Percentiles rank a stretch among this genome's conserved stretches.
phyloP scores from a whole-genome alignment of 441 rosid species.

The Aleurites moluccanus region DNA sequence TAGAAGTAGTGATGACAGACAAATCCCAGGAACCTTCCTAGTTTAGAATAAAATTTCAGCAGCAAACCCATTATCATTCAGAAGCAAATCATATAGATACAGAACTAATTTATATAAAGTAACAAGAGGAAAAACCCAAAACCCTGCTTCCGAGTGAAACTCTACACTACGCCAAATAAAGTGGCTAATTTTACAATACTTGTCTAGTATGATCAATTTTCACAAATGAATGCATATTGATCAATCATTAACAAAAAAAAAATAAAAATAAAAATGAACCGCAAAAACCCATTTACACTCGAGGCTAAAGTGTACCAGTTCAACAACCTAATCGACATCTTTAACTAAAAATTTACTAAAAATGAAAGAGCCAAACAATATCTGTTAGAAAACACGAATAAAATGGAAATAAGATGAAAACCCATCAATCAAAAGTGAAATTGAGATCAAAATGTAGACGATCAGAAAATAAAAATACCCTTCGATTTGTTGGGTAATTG shows the following conservation, averaged over 20 bases:
- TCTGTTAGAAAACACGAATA: no score
- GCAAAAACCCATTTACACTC: constrained; percentile 3
- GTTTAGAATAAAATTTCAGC: not conserved
- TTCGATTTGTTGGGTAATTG: constrained; percentile 36
- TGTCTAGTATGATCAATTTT: not conserved
- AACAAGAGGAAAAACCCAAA: not conserved
- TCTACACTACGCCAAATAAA: not conserved
- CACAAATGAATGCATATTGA: not conserved
- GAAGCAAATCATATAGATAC: not conserved
- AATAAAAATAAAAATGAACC: not conserved
- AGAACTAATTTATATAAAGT: not conserved
- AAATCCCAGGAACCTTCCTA: not conserved
- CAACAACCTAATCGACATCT: no score
- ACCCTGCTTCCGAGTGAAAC: not conserved
- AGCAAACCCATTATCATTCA: not conserved
- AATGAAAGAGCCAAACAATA: no score
- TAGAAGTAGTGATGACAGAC: not conserved
- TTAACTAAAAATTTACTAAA: no score
- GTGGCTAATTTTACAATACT: not conserved
- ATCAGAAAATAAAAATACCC: constrained; percentile 34
- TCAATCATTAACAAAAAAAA: not conserved
- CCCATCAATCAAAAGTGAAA: constrained; percentile 13
- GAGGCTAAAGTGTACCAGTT: no score
- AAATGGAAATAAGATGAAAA: constrained; percentile 11
- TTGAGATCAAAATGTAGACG: not conserved